These are phyloP conservation scores for Yarrowia keelungensis DNA, from an alignment of 805 yeast genomes.

Conservation along the genomic window DNA sequence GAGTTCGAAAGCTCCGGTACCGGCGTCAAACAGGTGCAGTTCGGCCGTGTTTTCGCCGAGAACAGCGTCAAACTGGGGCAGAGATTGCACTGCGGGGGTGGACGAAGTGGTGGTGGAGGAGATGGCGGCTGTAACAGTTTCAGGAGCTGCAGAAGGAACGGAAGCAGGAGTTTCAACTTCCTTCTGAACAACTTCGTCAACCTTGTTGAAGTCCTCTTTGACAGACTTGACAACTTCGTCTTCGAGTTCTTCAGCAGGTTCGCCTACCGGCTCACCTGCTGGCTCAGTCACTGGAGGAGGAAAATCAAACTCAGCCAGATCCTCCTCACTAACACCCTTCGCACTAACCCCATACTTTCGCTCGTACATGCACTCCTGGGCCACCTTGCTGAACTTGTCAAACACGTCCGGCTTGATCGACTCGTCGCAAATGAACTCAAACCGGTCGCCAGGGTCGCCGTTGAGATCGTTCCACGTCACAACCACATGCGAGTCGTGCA, in stretches of 20 bases:
- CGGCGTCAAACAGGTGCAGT: conserved; percentile 65
- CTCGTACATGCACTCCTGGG: conserved; percentile 77
- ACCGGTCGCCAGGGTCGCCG: conserved; percentile 86
- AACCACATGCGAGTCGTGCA: conserved; percentile 60
- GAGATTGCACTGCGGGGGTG: background rate
- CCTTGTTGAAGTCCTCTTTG: background rate
- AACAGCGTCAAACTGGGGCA: conserved; percentile 19
- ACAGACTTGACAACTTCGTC: conserved; percentile 37
- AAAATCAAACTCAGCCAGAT: conserved; percentile 64
- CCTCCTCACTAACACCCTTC: conserved; percentile 54
- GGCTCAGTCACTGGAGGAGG: conserved; percentile 43
- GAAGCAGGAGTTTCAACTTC: background rate
- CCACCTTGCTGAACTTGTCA: conserved; percentile 65
- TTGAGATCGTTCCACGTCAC: conserved; percentile 81
- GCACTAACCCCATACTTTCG: conserved; percentile 66
- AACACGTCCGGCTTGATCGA: conserved; percentile 57
- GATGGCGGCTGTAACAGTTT: no score
- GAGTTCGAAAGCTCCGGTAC: conserved; percentile 56
- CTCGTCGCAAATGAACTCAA: conserved; percentile 77
- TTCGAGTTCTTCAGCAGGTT: background rate
- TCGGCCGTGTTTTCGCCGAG: background rate
- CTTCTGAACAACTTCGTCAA: background rate
- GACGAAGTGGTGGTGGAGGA: background rate
- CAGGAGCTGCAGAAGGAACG: no score
- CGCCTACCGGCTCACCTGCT: no score